phyloP scores from a whole-genome alignment of 306 rosid species.

The Betula pendula region DNA sequence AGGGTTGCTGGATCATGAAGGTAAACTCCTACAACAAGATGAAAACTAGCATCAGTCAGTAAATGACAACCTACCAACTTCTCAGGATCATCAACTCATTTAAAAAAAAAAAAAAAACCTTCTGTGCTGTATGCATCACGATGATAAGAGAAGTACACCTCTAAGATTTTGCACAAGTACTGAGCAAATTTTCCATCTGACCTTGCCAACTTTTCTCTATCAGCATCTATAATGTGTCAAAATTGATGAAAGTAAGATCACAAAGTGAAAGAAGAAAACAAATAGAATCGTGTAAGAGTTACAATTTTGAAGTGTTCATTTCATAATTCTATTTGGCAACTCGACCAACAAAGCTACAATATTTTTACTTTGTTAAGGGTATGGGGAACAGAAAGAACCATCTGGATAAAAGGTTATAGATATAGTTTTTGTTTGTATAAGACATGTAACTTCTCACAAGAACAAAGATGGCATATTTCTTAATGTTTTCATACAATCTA shows the following conservation, averaged over 20 bases:
- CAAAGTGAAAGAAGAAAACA: neutral
- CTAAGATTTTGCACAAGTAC: slow-evolving; percentile 73
- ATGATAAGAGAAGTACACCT: slow-evolving; percentile 76
- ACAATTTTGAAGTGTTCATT: neutral
- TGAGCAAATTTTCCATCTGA: slow-evolving; percentile 76
- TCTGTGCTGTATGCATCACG: slow-evolving; percentile 53
- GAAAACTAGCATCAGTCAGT: slow-evolving; percentile 26
- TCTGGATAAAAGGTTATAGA: neutral
- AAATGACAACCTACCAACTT: slow-evolving; percentile 16
- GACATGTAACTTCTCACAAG: neutral
- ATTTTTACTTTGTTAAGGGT: neutral
- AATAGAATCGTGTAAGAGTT: neutral
- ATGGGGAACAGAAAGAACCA: neutral
- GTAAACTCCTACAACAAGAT: slow-evolving; percentile 64
- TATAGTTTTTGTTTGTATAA: neutral
- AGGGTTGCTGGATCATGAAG: slow-evolving; percentile 88
- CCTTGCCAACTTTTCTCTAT: slow-evolving; percentile 66
- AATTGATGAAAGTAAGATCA: slow-evolving; percentile 6
- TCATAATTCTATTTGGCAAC: neutral
- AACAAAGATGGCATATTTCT: neutral
- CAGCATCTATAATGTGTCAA: slow-evolving; percentile 50
- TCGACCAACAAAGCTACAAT: neutral
- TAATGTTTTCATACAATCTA: neutral
- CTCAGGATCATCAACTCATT: slow-evolving; percentile 11
- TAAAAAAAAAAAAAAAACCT: slow-evolving; percentile 44